Evolutionary conservation across 2,329 filamentous ascomycete genomes (phyloP).

Genomic region (Aschersonia sp.): DNA sequence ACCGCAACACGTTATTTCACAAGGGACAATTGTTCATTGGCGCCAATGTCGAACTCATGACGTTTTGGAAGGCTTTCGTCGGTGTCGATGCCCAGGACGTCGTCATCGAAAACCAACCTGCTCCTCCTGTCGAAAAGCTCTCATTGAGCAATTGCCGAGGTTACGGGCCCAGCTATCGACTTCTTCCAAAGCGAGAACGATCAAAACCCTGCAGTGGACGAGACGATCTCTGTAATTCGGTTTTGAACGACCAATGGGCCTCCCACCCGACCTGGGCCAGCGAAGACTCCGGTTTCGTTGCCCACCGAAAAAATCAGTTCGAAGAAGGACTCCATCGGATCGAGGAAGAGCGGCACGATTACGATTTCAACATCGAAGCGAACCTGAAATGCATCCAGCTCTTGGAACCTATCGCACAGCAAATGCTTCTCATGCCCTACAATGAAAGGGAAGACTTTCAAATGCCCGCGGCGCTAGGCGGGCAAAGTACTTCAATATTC

Average conservation of each 20-base stretch:
- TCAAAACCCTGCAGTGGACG: constrained; percentile 86
- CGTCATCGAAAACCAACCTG: constrained; percentile 63
- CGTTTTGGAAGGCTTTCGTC: constrained; percentile 76
- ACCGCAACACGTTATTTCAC: constrained; percentile 67
- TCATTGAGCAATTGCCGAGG: constrained; percentile 90
- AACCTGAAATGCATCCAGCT: constrained; percentile 92
- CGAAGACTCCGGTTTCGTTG: constrained; percentile 94
- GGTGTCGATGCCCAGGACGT: constrained; percentile 65
- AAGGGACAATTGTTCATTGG: constrained; percentile 79
- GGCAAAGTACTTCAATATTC: constrained; percentile 92
- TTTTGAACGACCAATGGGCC: constrained; percentile 96
- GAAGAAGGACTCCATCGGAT: constrained; percentile 93
- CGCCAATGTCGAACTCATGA: constrained; percentile 76
- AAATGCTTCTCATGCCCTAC: constrained; percentile 68
- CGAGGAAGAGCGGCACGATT: constrained; percentile 95
- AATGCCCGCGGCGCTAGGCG: constrained; percentile 72
- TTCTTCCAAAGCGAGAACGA: constrained; percentile 80
- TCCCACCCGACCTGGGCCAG: constrained; percentile 98
- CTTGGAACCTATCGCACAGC: constrained; percentile 83
- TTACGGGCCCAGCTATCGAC: constrained; percentile 87
- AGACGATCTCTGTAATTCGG: constrained; percentile 84
- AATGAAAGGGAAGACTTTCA: constrained; percentile 60
- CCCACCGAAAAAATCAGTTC: constrained; percentile 89
- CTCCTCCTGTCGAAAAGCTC: constrained; percentile 65
- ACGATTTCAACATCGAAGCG: constrained; percentile 95